A percentile compares a stretch with the other conserved stretches of the same genome.
Evolutionary conservation across 2,329 filamentous ascomycete genomes (phyloP).

Genomic region (Pseudocercospora ulei): DNA sequence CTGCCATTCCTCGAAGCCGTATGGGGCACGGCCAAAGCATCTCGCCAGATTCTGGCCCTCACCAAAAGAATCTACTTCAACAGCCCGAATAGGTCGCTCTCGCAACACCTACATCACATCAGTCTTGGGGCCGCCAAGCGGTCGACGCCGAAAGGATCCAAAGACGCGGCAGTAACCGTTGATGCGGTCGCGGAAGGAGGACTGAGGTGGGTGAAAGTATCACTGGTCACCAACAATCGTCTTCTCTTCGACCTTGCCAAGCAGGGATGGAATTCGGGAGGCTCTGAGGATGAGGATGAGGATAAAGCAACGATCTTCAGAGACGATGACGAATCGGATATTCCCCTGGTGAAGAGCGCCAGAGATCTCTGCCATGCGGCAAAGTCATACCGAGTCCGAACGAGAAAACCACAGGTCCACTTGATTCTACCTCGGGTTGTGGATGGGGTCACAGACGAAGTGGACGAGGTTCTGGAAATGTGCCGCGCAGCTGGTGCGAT

Average conservation of each 20-base stretch:
- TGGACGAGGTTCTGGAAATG: conserved; percentile 49
- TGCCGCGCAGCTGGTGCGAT: conserved; percentile 45
- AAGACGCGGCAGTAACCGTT: conserved; percentile 39
- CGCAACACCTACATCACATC: conserved; percentile 25
- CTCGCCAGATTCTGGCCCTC: conserved; percentile 49
- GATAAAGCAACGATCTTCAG: conserved; percentile 25
- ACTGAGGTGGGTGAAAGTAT: conserved; percentile 58
- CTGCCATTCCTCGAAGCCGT: conserved; percentile 55
- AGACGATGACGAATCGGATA: conserved; percentile 45
- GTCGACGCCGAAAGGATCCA: conserved; percentile 15
- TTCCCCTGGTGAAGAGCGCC: conserved; percentile 53
- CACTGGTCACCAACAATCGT: conserved; percentile 53
- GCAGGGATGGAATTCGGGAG: conserved; percentile 52
- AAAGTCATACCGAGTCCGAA: conserved; percentile 48
- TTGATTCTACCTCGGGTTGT: conserved; percentile 53
- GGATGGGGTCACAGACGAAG: conserved; percentile 43
- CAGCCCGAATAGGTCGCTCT: conserved; percentile 21
- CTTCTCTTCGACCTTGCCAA: conserved; percentile 60
- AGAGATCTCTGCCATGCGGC: conserved; percentile 51
- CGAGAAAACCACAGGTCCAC: conserved; percentile 50
- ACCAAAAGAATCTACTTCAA: conserved; percentile 47
- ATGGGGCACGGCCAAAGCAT: conserved; percentile 53
- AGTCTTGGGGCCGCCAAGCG: conserved; percentile 25
- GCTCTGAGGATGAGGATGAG: conserved; percentile 39
- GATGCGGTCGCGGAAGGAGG: conserved; percentile 57